Evolutionary conservation across 805 yeast species (phyloP), one percentile per base, ranked within the genome.

Genomic region (Metschnikowia colocasiae): DNA sequence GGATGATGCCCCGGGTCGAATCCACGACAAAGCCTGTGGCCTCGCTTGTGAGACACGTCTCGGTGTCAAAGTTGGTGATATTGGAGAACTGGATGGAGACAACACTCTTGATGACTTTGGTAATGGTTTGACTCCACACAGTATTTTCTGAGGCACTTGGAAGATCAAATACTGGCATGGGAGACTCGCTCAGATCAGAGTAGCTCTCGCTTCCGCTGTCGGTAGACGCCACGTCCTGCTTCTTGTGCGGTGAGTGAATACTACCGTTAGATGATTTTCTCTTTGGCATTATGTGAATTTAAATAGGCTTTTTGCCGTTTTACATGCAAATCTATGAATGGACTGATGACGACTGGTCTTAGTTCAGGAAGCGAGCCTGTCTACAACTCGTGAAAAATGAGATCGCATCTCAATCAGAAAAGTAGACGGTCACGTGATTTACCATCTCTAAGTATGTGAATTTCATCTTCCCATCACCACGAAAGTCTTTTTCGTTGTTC

Each of bases 21-120:
- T 91, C 97, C 9, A 91, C 97, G 5, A 91, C 89, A 64, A 91
- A 91, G 2, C 97, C 97, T 0, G 97, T 88, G n/a, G 97, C 97
- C 64, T 91, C 95, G 45, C 87, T 81, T 23, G 85, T 88, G 37
- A 83, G 65, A 1, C 95, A 84, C 2, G 81, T 67, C 56, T 91
- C 97, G 32, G 94, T 84, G 59, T 91, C 97, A 61, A 91, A 91
- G 52, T 83, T 81, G 3, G 83, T 80, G n/a, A 87, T 88, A 63
- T 86, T 94, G 9, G 94, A 78, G 60, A 91, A 90, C 64, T 88
- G 95, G 43, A 91, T 83, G 1, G 96, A 86, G 2, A 91, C 97
- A 19, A 90, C 97, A 5, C 88, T 80, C 52, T 83, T 80, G 32
- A 90, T 95, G 3, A 90, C 96, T 44, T 76, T 76, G 40, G 87